Percentiles rank a stretch among this genome's conserved stretches.
Evolutionary conservation across 2,329 filamentous ascomycete species (phyloP).

Genomic region (Colletotrichum tropicicola): DNA sequence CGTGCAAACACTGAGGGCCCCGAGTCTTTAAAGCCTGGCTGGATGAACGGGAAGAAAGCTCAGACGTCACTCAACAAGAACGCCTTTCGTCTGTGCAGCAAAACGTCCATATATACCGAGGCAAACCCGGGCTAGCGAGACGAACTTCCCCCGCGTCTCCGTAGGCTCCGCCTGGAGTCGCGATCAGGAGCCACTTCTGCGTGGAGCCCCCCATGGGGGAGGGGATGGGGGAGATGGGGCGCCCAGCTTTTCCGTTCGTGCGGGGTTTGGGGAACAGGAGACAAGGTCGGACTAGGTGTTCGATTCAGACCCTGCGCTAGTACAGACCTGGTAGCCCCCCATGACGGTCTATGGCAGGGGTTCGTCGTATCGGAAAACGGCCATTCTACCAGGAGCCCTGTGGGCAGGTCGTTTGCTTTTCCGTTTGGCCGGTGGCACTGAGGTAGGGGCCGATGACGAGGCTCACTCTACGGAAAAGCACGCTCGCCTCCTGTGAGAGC

Average conservation of each 20-base stretch:
- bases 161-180: slow-evolving; percentile 11
- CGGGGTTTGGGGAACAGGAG: background rate
- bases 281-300: background rate
- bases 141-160: background rate
- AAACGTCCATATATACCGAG: slow-evolving; percentile 11
- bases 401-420: background rate
- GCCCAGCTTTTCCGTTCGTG: slow-evolving; percentile 27
- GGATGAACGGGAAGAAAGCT: background rate
- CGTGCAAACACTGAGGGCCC: too few species aligned
- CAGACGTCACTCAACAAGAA: background rate
- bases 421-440: background rate
- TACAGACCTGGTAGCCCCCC: background rate
- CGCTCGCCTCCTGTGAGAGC: background rate
- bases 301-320: slow-evolving; percentile 19
- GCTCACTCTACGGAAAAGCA: slow-evolving; percentile 16
- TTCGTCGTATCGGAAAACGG: slow-evolving; percentile 17
- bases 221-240: slow-evolving; percentile 5
- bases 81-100: too few species aligned
- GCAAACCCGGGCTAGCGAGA: background rate
- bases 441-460: background rate
- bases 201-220: slow-evolving; percentile 25
- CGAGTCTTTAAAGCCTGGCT: too few species aligned
- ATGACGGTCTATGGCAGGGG: background rate
- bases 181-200: slow-evolving; percentile 6
- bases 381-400: background rate